Percentiles rank a stretch among this genome's conserved stretches.
These are phyloP conservation scores for Suillus decipiens DNA, from an alignment of 768 basidiomycete species.

Conservation along the genomic window DNA sequence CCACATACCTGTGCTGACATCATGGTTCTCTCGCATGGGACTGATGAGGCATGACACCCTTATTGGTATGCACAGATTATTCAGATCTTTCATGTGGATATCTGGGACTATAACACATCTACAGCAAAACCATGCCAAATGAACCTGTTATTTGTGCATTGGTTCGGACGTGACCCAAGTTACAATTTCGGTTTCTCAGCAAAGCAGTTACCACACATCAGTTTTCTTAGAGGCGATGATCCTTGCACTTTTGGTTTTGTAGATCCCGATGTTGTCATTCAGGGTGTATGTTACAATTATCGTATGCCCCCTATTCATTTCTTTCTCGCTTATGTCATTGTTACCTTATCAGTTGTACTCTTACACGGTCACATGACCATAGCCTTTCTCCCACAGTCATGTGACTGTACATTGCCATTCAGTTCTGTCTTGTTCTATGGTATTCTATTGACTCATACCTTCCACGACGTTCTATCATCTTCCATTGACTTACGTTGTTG, in stretches of 20 bases:
- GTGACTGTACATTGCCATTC: too few species aligned
- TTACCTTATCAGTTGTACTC: too few species aligned
- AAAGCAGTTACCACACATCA: conserved; percentile 35
- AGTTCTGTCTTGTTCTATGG: too few species aligned
- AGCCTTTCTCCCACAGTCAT: too few species aligned
- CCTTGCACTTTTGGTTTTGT: conserved; percentile 45
- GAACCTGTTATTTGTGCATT: conserved; percentile 45
- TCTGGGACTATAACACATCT: not conserved
- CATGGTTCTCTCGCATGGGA: conserved; percentile 32
- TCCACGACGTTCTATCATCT: too few species aligned
- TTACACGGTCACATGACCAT: too few species aligned
- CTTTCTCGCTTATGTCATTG: too few species aligned
- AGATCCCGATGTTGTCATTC: conserved; percentile 42
- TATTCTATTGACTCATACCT: too few species aligned
- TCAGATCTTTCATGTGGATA: conserved; percentile 33
- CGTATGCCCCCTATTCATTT: too few species aligned
- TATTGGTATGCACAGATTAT: conserved; percentile 40
- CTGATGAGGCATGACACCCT: conserved; percentile 28
- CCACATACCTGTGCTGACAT: conserved; percentile 35
- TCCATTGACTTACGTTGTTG: too few species aligned
- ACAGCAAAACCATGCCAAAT: conserved; percentile 19
- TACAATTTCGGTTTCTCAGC: conserved; percentile 27
- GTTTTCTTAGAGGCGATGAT: conserved; percentile 13
- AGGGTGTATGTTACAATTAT: too few species aligned
- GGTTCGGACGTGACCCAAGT: conserved; percentile 34